Evolutionary conservation across 2,329 filamentous ascomycete genomes (phyloP), one percentile per base, ranked within the genome.

Genomic region (Colletotrichum gloeosporioides): DNA sequence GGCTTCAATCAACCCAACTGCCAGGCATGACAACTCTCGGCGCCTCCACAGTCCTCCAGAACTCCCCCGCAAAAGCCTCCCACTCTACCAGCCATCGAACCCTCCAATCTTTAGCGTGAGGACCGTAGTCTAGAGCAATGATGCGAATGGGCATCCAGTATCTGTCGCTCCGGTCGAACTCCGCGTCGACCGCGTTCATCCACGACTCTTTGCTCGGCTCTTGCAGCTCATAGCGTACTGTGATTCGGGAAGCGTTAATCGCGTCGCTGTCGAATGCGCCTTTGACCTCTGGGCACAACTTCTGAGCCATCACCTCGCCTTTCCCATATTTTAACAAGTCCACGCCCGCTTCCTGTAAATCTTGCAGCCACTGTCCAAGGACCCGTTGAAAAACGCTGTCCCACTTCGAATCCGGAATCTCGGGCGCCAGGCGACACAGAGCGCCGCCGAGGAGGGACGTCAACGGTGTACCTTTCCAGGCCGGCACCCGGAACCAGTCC

Each of bases 51-150:
- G 71, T 6, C 10, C 39, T 3, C 82, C 82, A 83, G 10, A 83
- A 83, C 16, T 83, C 62, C 3, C 27, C 59, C 0, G 82, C 81
- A 77, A 81, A 79, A 16, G 57, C 78, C 27, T 83, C 82, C 63
- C 79, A 82, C 59, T 83, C 82, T 0, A 77, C 75, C 0, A 29
- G 79, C 82, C 82, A 83, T 31, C 53, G 4, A 1, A 83, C n/a
- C 3, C 55, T 13, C 82, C 82, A 83, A 36, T 83, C 80, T 0
- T 2, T 2, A 0, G 68, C 66, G 0, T 25, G 7, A 0, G 74
- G 49, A 0, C 82, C 81, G 49, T 78, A 64, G 10, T 78, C 6
- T 0, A 83, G 36, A 2, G 77, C 72, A 0, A 81, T 16, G 0
- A 82, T 62, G 3, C 81, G 79, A 27, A 83, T 69, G 0, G 82